A percentile compares a stretch with the other conserved stretches of the same genome.
Evolutionary conservation across 1,284 basidiomycete species (phyloP).

Genomic region (Moniliophthora roreri): DNA sequence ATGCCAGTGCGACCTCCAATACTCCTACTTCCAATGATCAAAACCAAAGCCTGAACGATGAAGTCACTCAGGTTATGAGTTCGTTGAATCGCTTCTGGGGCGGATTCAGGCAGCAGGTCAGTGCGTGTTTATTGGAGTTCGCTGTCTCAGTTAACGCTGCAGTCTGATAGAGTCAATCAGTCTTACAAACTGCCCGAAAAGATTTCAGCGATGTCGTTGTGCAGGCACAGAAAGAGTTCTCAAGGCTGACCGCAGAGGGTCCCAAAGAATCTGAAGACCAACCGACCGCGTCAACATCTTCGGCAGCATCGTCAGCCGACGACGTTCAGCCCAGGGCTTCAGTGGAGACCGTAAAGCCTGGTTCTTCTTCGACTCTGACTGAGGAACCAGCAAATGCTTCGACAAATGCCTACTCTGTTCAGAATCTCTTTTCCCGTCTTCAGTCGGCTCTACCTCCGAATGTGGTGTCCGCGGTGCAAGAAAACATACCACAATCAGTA

Average conservation of each 20-base stretch:
- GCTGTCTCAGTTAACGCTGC: constrained; percentile 10
- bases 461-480: constrained; percentile 68
- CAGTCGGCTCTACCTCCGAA: constrained; percentile 73
- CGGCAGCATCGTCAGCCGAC: constrained; percentile 11
- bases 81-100: constrained; percentile 88
- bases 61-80: constrained; percentile 84
- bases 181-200: constrained; percentile 71
- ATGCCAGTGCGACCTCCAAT: constrained; percentile 36
- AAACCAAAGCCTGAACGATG: constrained; percentile 76
- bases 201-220: constrained; percentile 76
- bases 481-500: constrained; percentile 64
- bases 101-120: constrained; percentile 80
- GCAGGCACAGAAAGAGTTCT: constrained; percentile 82
- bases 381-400: constrained; percentile 23
- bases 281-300: no score
- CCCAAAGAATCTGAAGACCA: constrained; percentile 15
- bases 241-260: constrained; percentile 51
- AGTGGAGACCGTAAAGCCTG: constrained; percentile 19
- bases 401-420: constrained; percentile 25
- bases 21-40: constrained; percentile 45
- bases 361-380: constrained; percentile 26
- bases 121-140: neutral
- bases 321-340: constrained; percentile 20
- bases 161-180: constrained; percentile 67
- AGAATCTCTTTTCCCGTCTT: constrained; percentile 64